These are phyloP conservation scores for Sporothrix luriei DNA, from an alignment of 2,329 filamentous ascomycete genomes.

Conservation along the genomic window DNA sequence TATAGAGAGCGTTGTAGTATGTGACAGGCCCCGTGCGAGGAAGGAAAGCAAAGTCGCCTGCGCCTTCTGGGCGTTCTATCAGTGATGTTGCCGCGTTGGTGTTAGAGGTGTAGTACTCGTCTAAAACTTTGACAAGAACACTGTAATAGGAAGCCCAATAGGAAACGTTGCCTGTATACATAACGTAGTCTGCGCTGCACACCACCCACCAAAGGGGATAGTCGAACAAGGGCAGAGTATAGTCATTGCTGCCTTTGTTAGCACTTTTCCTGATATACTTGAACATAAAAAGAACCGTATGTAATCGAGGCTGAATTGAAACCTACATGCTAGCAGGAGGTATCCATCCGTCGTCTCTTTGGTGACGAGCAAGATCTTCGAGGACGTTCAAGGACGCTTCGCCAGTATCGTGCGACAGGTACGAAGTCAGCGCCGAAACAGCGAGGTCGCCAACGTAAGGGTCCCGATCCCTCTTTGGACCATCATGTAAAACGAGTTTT, in stretches of 20 bases:
- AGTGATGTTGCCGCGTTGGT: constrained; percentile 48
- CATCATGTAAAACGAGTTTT: constrained; percentile 54
- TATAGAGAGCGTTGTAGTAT: constrained; percentile 57
- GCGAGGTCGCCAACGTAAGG: constrained; percentile 58
- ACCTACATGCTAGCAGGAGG: constrained; percentile 56
- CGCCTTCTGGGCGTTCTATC: constrained; percentile 48
- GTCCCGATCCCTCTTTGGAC: constrained; percentile 56
- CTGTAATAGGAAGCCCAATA: constrained; percentile 50
- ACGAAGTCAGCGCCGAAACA: constrained; percentile 52
- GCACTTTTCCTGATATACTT: background rate
- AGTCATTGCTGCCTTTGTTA: constrained; percentile 43
- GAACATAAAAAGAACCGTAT: background rate
- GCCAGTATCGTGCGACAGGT: constrained; percentile 50
- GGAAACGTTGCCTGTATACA: constrained; percentile 52
- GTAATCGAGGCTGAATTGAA: background rate
- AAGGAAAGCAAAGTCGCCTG: constrained; percentile 58
- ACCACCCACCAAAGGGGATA: constrained; percentile 59
- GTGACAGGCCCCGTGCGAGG: constrained; percentile 52
- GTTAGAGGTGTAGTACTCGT: constrained; percentile 51
- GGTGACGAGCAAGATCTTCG: constrained; percentile 53
- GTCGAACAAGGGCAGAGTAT: constrained; percentile 54
- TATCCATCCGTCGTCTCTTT: constrained; percentile 56
- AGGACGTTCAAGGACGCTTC: constrained; percentile 51
- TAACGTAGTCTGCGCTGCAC: constrained; percentile 51
- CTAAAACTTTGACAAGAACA: constrained; percentile 47